Conservation (phyloP, 352 stramenopile genomes). For the Phytopythium helicoides region DNA sequence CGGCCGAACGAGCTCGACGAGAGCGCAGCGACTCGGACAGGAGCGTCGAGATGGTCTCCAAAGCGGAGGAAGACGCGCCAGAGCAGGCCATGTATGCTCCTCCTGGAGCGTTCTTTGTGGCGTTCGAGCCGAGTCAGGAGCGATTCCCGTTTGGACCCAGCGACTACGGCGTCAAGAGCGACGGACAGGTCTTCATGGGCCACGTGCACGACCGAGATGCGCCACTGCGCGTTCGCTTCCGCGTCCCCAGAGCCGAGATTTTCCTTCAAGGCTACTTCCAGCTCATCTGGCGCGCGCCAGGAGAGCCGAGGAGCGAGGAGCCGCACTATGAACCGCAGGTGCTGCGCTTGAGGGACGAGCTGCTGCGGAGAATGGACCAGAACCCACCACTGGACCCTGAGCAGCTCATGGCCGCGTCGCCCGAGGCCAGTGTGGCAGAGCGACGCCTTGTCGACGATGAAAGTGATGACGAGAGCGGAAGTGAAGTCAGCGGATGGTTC, state of each 20-base stretch:
- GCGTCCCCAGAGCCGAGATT: constrained; percentile 31
- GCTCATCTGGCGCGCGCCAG: constrained; percentile 49
- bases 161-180: not conserved
- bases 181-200: constrained; percentile 16
- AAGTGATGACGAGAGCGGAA: constrained; percentile 16
- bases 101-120: constrained; percentile 29
- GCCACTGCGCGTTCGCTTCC: constrained; percentile 43
- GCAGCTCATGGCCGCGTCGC: constrained; percentile 6
- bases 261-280: constrained; percentile 66
- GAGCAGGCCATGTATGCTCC: not conserved
- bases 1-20: constrained; percentile 9
- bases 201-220: constrained; percentile 38
- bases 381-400: constrained; percentile 25
- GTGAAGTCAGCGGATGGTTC: constrained; percentile 35
- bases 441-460: constrained; percentile 8
- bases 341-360: constrained; percentile 35
- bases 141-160: constrained; percentile 24
- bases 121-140: constrained; percentile 40
- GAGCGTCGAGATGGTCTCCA: not conserved
- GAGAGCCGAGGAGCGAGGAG: constrained; percentile 48
- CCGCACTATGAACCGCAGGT: constrained; percentile 45
- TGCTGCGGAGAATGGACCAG: constrained; percentile 10
- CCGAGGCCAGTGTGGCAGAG: not conserved
- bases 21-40: constrained; percentile 2
- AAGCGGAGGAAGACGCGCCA: not conserved